These are phyloP conservation scores for Begonia peltatifolia DNA, from an alignment of 306 rosid genomes.

Conservation along the genomic window DNA sequence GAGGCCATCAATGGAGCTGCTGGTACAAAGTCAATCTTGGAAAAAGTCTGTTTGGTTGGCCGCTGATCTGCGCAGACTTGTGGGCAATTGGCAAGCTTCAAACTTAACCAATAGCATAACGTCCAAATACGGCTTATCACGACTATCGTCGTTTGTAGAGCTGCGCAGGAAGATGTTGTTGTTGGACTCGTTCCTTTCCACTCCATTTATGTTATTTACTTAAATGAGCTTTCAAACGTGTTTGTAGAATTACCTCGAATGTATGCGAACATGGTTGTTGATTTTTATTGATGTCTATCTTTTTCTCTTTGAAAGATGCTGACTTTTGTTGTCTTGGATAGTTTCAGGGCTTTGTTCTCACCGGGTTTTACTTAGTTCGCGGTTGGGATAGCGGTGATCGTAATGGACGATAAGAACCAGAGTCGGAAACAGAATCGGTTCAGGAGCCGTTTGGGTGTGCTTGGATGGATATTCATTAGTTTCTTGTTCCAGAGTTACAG, in stretches of 20 bases:
- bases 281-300: neutral
- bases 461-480: conserved; percentile 13
- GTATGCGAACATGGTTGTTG: neutral
- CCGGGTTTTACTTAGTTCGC: conserved; percentile 6
- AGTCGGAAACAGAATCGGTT: conserved; percentile 24
- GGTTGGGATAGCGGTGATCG: conserved; percentile 1
- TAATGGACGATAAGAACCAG: conserved; percentile 16
- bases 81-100: too few relatives aligned
- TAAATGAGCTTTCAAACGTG: neutral
- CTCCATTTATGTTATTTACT: too few relatives aligned
- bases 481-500: conserved; percentile 29
- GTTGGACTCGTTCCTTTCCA: too few relatives aligned
- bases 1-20: too few relatives aligned
- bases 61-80: too few relatives aligned
- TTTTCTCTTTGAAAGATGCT: neutral
- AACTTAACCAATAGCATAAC: too few relatives aligned
- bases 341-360: conserved; percentile 3
- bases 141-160: too few relatives aligned
- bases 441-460: conserved; percentile 12
- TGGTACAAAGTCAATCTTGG: too few relatives aligned
- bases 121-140: too few relatives aligned
- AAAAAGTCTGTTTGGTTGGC: too few relatives aligned
- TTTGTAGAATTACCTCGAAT: neutral
- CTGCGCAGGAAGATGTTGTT: too few relatives aligned
- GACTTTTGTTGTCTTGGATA: neutral